Evolutionary conservation across 1,284 basidiomycete species (phyloP), one percentile per base, ranked within the genome.

Genomic region (Lignosus rhinocerotis): DNA sequence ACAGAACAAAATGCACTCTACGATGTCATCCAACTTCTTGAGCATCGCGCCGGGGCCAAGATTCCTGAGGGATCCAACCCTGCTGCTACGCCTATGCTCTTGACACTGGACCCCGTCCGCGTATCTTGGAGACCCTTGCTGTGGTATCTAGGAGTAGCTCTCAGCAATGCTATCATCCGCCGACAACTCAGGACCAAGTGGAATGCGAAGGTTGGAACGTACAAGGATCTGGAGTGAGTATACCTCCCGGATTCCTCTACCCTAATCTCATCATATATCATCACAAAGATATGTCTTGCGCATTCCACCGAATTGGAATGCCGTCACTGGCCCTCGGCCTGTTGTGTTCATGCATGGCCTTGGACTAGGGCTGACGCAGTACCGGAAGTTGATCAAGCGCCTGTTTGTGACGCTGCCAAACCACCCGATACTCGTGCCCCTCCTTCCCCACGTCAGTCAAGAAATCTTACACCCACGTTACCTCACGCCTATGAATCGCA

Each of bases 401-500:
- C 75, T 91, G 34, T 70, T 85, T 58, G 77, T 64, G 63, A 75
- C 74, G 3, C 80, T 91, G 50, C 75, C 83, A 5, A 82, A 90
- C 61, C 85, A 88, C 32, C 94, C 94, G 1, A 70, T 96, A 57
- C 75, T 96, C 36, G 77, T 96, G 31, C 86, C 88, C 5, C 71
- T 96, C 1, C 92, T 95, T 62, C 92, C 93, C 1, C 88, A 93
- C 65, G 87, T 94, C 65, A 90, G 90, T 63, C 93, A 96, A 74
- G 79, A 88, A 52, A 81, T 96, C 65, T 92, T 95, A 68, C 86
- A 94, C 67, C 78, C 82, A 1, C 76, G 78, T 5, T 93, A 87
- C 73, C 76, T 96, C 33, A 74, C 78, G 38, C 94, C 94, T 0
- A 85, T 88, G 75, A 78, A 76, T 25, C 80, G 87, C 48, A 73